Conservation (phyloP, 345 rosid species). For the Citrus cavaleriei region DNA sequence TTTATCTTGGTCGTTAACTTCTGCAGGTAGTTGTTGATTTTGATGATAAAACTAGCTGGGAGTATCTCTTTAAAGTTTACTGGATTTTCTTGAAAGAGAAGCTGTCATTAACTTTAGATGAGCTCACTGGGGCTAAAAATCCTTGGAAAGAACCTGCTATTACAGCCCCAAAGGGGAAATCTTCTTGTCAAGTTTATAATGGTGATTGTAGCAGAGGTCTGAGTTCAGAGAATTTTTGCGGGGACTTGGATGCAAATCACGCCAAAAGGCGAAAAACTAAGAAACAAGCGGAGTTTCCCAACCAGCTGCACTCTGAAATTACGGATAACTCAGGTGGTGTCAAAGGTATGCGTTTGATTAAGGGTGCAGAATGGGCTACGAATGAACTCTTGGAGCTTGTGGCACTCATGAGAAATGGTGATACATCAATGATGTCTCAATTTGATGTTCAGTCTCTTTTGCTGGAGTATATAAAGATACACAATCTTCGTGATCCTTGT, state of each 20-base stretch:
- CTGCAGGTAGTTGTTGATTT: conserved; percentile 91
- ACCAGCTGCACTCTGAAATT: conserved; percentile 22
- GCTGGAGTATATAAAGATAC: conserved; percentile 60
- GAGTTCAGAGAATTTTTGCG: conserved; percentile 24
- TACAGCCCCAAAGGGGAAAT: conserved; percentile 25
- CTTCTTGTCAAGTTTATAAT: conserved; percentile 27
- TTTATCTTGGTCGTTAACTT: conserved; percentile 7
- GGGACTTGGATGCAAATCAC: conserved; percentile 37
- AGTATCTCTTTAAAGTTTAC: conserved; percentile 92
- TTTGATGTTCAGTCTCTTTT: conserved; percentile 71
- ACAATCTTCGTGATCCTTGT: conserved; percentile 74
- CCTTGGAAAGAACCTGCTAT: conserved; percentile 62
- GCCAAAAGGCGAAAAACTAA: conserved; percentile 53
- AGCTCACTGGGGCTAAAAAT: conserved; percentile 72
- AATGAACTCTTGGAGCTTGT: conserved; percentile 84
- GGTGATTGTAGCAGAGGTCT: conserved; percentile 27
- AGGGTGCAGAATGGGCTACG: conserved; percentile 69
- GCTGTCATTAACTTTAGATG: conserved; percentile 60
- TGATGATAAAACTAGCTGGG: conserved; percentile 96
- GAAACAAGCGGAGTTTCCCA: conserved; percentile 26
- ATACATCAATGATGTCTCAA: conserved; percentile 49
- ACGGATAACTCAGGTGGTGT: conserved; percentile 21
- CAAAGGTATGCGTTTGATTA: conserved; percentile 25
- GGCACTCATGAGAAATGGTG: conserved; percentile 71
- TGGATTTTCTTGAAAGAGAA: conserved; percentile 77